Conservation (phyloP, 176 grass and related monocot genomes). For the Zoysia japonica region DNA sequence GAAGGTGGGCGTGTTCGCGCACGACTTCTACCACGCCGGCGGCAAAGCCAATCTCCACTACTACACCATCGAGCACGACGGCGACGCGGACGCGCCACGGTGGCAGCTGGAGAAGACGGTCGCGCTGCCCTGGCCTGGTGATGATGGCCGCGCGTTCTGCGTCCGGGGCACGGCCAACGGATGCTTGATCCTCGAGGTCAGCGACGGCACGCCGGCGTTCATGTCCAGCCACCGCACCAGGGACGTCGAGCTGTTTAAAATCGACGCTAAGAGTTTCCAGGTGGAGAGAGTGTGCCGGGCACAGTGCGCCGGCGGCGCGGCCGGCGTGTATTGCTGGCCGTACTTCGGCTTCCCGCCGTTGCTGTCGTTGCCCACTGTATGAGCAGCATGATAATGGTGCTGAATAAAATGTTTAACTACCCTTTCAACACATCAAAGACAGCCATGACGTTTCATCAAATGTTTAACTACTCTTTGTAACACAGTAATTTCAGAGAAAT, state of each 20-base stretch:
- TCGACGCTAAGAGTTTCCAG: slow-evolving; percentile 37
- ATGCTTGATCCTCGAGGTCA: slow-evolving; percentile 38
- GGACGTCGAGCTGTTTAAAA: slow-evolving; percentile 45
- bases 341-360: slow-evolving; percentile 42
- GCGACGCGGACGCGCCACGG: not conserved
- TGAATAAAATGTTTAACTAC: too few relatives aligned
- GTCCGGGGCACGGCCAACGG: slow-evolving; percentile 37
- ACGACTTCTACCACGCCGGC: slow-evolving; percentile 43
- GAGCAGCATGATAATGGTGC: not conserved
- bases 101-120: slow-evolving; percentile 41
- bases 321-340: slow-evolving; percentile 35
- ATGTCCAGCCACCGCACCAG: slow-evolving; percentile 2
- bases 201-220: slow-evolving; percentile 9
- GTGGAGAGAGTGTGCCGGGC: slow-evolving; percentile 40
- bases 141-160: slow-evolving; percentile 8
- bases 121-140: slow-evolving; percentile 30
- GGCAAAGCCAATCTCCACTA: slow-evolving; percentile 40
- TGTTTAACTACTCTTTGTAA: too few relatives aligned
- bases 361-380: slow-evolving; percentile 44
- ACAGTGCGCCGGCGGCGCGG: not conserved
- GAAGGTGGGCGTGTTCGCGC: slow-evolving; percentile 44
- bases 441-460: too few relatives aligned
- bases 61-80: slow-evolving; percentile 25
- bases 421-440: too few relatives aligned
- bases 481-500: too few relatives aligned